phyloP scores from a whole-genome alignment of 2,329 filamentous ascomycete species.

The Fusarium sp. region DNA sequence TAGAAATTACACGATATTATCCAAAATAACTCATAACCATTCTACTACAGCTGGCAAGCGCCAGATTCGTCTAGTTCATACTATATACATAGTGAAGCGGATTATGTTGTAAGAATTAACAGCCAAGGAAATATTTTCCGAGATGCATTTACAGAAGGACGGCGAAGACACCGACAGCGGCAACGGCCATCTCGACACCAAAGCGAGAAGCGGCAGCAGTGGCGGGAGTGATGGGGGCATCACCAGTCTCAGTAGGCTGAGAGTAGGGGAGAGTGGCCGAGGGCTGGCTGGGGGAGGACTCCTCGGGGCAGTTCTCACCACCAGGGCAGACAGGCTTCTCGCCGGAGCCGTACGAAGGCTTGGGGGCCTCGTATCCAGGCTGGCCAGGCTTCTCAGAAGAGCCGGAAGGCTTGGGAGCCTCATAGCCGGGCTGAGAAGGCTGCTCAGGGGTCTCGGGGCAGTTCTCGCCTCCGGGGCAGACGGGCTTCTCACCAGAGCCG shows the following conservation, averaged over 20 bases:
- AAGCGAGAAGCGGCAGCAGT: constrained; percentile 54
- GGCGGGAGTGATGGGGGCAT: constrained; percentile 35
- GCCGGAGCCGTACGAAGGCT: constrained; percentile 19
- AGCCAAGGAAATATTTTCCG: constrained; percentile 40
- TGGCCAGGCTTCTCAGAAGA: constrained; percentile 6
- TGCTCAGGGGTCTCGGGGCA: constrained; percentile 14
- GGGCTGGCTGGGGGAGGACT: constrained; percentile 35
- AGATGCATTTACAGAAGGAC: constrained; percentile 53
- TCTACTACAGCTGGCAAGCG: constrained; percentile 43
- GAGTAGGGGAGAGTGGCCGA: constrained; percentile 41
- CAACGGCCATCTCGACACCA: constrained; percentile 50
- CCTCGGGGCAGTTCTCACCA: constrained; percentile 2
- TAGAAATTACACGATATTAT: constrained; percentile 32
- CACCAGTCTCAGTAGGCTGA: constrained; percentile 36
- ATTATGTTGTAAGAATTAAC: constrained; percentile 47
- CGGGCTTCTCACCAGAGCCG: constrained; percentile 8
- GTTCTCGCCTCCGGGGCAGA: constrained; percentile 19
- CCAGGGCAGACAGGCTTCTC: neutral
- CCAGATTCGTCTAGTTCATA: constrained; percentile 48
- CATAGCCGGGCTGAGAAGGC: constrained; percentile 18
- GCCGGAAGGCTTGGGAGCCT: neutral
- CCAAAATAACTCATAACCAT: constrained; percentile 45
- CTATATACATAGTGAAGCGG: constrained; percentile 50
- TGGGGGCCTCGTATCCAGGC: constrained; percentile 2
- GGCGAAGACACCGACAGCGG: constrained; percentile 52